Evolutionary conservation across 768 basidiomycete genomes (phyloP), one percentile per base, ranked within the genome.

Genomic region (Termitomyces sp.): DNA sequence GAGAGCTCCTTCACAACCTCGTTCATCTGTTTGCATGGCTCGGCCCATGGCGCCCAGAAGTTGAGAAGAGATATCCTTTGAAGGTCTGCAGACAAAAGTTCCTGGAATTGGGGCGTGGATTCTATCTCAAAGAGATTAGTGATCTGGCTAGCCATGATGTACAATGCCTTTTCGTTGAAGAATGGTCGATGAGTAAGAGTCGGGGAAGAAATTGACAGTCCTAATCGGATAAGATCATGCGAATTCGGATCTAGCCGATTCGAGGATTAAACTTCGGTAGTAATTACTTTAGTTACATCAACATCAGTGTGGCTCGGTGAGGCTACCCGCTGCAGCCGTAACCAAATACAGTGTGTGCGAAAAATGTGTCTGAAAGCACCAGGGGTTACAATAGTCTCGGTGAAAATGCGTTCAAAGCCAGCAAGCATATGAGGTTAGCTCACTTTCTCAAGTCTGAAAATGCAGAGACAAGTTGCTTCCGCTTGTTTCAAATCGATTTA

Each of bases 1-100:
- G 94, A 82, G 44, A 96, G 77, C 64, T 90, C 88, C 9, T 65
- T 58, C 17, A 89, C 82, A 5, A 94, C 83, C 43, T 84, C 76
- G 73, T 94, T 94, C 88, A 97, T 96, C 64, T 87, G 80, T 63
- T 79, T 79, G 77, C 95, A 98, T 40, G 94, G 94, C 59, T 83
- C 89, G 0, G 94, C 97, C 92, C 93, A 89, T 71, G 83, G 76
- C 42, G 95, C 91, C 89, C 94, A 95, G 70, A 98, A 99, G 73
- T 90, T 92, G 67, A 97, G 84, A 37, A 96, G 76, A 4, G 94
- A 94, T 23, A 96, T 80, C 21, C 90, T 77, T 19, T 80, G 72
- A 34, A 99, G 82, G 71, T 98, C 95, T 21, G 71, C 66, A 0
- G 85, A 86, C 46, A 98, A 83, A 9, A 91, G 71, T 7, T 73